Percentiles rank a stretch among this genome's conserved stretches.
Evolutionary conservation across 1,139 yeast genomes (phyloP).

Genomic region (Taiozyma sp.): DNA sequence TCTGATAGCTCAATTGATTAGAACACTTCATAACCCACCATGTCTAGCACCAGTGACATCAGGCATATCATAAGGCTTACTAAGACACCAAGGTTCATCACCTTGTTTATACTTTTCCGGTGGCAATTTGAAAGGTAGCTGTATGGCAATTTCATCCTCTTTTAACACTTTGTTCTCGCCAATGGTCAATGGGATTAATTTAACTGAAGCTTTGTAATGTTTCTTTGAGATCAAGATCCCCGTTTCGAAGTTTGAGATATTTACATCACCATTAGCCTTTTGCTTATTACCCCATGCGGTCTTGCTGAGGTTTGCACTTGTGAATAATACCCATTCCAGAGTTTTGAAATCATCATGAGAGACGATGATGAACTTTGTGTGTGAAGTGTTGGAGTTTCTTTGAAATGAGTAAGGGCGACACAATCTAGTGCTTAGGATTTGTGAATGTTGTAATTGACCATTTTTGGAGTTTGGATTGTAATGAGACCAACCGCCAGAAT

Average conservation of each 20-base stretch:
- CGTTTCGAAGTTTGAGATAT: constrained; percentile 42
- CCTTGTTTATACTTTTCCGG: constrained; percentile 32
- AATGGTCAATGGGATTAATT: constrained; percentile 31
- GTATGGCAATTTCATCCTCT: constrained; percentile 29
- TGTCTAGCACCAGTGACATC: constrained; percentile 7
- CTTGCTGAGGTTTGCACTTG: constrained; percentile 61
- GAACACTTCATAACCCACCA: not conserved
- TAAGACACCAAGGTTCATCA: constrained; percentile 50
- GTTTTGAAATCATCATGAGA: constrained; percentile 45
- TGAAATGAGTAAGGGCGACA: constrained; percentile 24
- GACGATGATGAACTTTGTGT: constrained; percentile 42
- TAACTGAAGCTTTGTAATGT: constrained; percentile 14
- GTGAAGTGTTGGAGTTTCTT: constrained; percentile 35
- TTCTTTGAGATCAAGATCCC: constrained; percentile 44
- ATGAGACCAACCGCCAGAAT: constrained; percentile 54
- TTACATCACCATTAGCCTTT: not conserved
- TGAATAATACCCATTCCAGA: constrained; percentile 58
- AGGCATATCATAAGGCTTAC: constrained; percentile 7
- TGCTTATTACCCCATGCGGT: constrained; percentile 60
- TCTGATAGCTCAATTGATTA: too few relatives aligned
- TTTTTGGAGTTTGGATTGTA: constrained; percentile 33
- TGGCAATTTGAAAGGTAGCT: constrained; percentile 54
- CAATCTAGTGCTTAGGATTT: constrained; percentile 11
- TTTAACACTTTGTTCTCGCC: constrained; percentile 26
- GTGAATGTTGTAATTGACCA: constrained; percentile 15